phyloP scores from a whole-genome alignment of 176 grass and related monocot species.

The Thinopyrum elongatum region DNA sequence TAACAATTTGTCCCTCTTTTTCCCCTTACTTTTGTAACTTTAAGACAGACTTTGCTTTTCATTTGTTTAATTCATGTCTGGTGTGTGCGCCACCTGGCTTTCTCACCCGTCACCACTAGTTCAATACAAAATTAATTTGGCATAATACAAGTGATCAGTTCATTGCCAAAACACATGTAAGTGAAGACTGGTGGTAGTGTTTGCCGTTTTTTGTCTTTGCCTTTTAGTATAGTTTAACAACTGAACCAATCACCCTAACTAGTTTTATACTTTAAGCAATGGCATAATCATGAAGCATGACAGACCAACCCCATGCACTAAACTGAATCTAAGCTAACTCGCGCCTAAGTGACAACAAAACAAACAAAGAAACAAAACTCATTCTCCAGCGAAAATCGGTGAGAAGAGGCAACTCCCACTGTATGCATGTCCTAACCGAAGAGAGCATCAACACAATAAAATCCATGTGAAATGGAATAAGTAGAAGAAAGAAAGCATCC shows the following conservation, averaged over 20 bases:
- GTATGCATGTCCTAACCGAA: neutral
- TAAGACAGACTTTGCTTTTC: neutral
- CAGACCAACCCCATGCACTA: neutral
- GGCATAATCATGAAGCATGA: slow-evolving; percentile 8
- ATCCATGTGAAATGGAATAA: neutral
- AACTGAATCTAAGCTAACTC: slow-evolving; percentile 1
- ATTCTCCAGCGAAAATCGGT: slow-evolving; percentile 1
- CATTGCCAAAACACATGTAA: neutral
- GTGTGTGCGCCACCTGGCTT: neutral
- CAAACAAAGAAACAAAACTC: neutral
- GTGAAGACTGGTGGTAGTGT: neutral
- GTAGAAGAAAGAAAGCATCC: neutral
- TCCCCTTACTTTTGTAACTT: neutral
- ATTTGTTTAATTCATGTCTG: neutral
- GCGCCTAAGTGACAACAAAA: neutral
- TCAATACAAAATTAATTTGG: neutral
- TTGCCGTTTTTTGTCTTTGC: neutral
- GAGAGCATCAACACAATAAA: neutral
- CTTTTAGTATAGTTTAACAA: slow-evolving; percentile 3
- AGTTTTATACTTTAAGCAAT: slow-evolving; percentile 29
- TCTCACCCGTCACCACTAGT: neutral
- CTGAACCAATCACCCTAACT: neutral
- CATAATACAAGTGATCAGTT: neutral
- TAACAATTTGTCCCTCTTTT: no score
- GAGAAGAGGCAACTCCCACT: neutral